Evolutionary conservation across 371 early-diverging fungal genomes (phyloP), one percentile per base, ranked within the genome.

Genomic region (Syncephalastrum racemosum): DNA sequence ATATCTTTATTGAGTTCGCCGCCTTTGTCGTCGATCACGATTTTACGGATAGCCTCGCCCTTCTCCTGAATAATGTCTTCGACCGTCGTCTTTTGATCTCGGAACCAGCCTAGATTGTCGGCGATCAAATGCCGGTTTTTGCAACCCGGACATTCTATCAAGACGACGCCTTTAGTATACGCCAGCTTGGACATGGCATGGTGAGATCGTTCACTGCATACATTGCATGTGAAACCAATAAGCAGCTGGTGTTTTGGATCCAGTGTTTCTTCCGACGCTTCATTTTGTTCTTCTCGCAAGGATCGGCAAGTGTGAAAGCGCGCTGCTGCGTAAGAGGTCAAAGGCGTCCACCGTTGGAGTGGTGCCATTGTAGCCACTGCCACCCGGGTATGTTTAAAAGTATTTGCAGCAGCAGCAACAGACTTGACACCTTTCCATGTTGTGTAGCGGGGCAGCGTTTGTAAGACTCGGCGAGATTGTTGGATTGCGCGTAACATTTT

Each of bases 161-260:
- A 81, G 24, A 98, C 96, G 1, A 98, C 96, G 12, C 98, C 98
- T 15, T 86, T 83, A 24, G 86, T 73, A 66, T 97, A 96, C 0
- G 97, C 91, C 24, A 83, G 73, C 68, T 91, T 93, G 50, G 95
- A 92, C 90, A 98, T 95, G 56, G 84, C 81, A 69, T 95, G 92
- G 70, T 90, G 84, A 20, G 88, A 84, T 14, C 95, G 89, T 54
- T 85, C 82, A 58, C 77, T 66, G 72, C 98, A 98, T 18, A 93
- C 93, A 63, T 92, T 94, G 70, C 98, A 98, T 7, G 95, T 96
- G 70, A 94, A 96, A 4, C 93, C 93, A 64, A 96, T 92, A 2
- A 95, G 64, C 67, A 94, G 67, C 40, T 90, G 83, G 8, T 77
- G 84, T 44, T 82, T 80, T 36, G 73, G 75, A 41, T 75, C 70